Evolutionary conservation across 2,329 filamentous ascomycete species (phyloP), one percentile per base, ranked within the genome.

Genomic region (Fusarium circinatum): DNA sequence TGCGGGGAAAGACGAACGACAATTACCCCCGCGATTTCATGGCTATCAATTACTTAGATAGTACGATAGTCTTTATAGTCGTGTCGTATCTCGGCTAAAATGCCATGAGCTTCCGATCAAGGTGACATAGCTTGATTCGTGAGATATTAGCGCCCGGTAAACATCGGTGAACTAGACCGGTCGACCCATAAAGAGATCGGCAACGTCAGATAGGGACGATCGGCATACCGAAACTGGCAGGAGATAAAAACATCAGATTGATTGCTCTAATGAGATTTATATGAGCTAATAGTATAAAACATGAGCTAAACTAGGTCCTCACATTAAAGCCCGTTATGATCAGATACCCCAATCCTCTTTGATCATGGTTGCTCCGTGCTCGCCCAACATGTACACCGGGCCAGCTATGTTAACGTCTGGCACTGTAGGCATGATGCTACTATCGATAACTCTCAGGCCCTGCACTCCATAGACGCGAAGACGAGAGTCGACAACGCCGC

Each of bases 341-440:
- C 36, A 9, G 30, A 62, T 49, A 17, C 36, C 7, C 65, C 58
- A 69, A 26, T 69, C 65, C 39, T 57, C 18, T 0, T 52, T 60
- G 8, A 72, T 72, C 24, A 72, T 17, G 3, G 55, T 15, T 0
- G 68, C 68, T 4, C 69, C 83, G 82, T 87, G 91, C 77, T 91
- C 89, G 9, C 83, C 89, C 64, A 90, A 77, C 85, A 88, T 89
- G 73, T 91, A 91, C 5, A 91, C 88, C 5, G 86, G 84, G 65
- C 89, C 90, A 78, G 91, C 89, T 54, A 90, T 90, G 3, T 88
- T 85, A n/a, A 82, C 88, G 83, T 84, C 89, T 66, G 78, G 88
- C 79, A 85, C 89, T 78, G 89, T 83, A 0, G 89, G 89, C 18
- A 90, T 86, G 4, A 76, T 64, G 8, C 63, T 76, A 3, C 69